Evolutionary conservation across 1,284 basidiomycete genomes (phyloP), one percentile per base, ranked within the genome.

Genomic region (Chalciporus sp.): DNA sequence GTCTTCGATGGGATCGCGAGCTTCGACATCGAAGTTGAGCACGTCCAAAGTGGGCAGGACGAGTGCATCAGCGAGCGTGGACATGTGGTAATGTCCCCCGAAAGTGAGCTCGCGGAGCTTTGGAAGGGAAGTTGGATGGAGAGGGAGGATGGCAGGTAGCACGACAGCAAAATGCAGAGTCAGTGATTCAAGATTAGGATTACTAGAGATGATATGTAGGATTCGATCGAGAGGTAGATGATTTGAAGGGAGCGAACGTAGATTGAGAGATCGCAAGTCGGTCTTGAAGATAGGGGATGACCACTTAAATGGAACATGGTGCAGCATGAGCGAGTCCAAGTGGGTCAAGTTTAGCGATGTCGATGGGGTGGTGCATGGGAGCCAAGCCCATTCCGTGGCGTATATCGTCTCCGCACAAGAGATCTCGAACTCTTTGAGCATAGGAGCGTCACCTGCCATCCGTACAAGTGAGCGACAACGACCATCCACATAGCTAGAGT

Each of bases 241-340:
- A 12, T 77, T 76, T 2, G 78, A 81, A 12, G 84, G 84, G n/a
- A 87, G 79, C 1, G 84, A 79, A 20, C 83, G 83, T 37, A 90
- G 76, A 51, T 79, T 81, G 48, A 90, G 75, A 2, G 76, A 75
- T 31, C 74, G 77, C 9, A 90, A 74, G 56, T 82, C 80, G 2
- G 74, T 72, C 29, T 74, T 75, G 60, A 89, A 78, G 71, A 88
- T 80, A 1, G 85, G 82, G 0, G 86, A 84, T 2, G 82, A 84
- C 82, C 86, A 88, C 67, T 83, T 86, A 75, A 90, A 90, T 0
- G 88, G 86, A 2, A 85, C 80, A 58, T 86, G 78, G 63, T 86
- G 84, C 20, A 90, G 72, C 28, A 84, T 86, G 16, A 89, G 69
- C 0, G 76, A 77, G 51, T 74, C 67, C 19, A 88, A 72, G 28